Base-by-base conservation (phyloP, 257 asterid species). In the Eustoma russellianum region DNA sequence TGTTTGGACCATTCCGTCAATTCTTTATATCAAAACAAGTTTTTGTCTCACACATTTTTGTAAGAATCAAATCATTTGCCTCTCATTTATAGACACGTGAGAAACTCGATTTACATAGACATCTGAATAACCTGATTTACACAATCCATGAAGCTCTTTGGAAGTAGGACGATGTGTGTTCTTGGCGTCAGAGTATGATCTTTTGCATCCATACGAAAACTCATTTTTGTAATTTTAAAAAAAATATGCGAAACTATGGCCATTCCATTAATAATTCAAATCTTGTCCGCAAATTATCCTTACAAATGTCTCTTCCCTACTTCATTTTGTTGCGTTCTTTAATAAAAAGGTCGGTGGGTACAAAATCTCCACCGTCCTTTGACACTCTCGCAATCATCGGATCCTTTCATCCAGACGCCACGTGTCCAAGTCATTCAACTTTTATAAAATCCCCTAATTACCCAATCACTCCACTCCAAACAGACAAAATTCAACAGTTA, bases 351-450 rank as follows among this genome's bases (percentile, higher is more conserved):
- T 52, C 66, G 61, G 61, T 46, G 59, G 61, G 62, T 55, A 57
- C 40, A 41, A 46, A 57, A 64, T 55, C 63, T 4, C 65, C 9
- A 72, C 72, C 64, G 66, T 72, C 70, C 62, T 34, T 54, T 49
- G 45, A 41, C 65, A 61, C 41, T 61, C 68, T 65, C 83, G 83
- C 85, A 72, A 72, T 70, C 76, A 72, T 59, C 77, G 81, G 86
- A 79, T 66, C 69, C 38, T 11, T 59, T 63, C 59, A 59, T 73
- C 60, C 62, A 41, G 28, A 18, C 48, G 69, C 81, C 94, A 79
- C 94, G 96, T 83, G 93, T 78, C 75, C 38, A 40, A 50, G 47
- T 64, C 67, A 17, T 15, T 17, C 43, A 6, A 7, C 45, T 17
- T 46, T 52, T 33, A 14, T 38, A 56, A 9, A 38, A 38, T n/a